Evolutionary conservation across 352 stramenopile species (phyloP).

Genomic region (Phytopythium ostracodes): DNA sequence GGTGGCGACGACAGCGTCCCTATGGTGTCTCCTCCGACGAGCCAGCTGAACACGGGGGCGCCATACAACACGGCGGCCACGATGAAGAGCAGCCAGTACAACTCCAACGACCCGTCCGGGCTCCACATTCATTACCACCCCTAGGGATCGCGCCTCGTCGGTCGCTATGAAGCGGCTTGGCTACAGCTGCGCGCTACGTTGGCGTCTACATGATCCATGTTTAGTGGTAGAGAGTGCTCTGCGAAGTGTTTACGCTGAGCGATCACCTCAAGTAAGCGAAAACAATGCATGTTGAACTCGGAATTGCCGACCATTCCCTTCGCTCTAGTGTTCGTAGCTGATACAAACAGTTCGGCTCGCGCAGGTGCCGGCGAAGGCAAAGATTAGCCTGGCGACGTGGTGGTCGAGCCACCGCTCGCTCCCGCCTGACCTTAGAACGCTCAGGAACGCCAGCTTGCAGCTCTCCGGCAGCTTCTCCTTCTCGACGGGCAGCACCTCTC

Average conservation of each 20-base stretch:
- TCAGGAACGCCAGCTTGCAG: conserved; percentile 23
- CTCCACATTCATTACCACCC: not conserved
- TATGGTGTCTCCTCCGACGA: conserved; percentile 1
- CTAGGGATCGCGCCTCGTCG: not conserved
- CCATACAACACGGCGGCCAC: not conserved
- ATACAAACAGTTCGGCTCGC: conserved; percentile 24
- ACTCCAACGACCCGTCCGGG: not conserved
- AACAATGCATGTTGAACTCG: too few species aligned
- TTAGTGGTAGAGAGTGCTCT: not conserved
- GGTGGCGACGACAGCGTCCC: not conserved
- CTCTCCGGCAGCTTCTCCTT: conserved; percentile 21
- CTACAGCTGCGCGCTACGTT: not conserved
- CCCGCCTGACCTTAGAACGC: conserved; percentile 13
- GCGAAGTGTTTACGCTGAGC: too few species aligned
- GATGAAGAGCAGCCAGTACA: conserved; percentile 6
- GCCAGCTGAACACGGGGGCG: not conserved
- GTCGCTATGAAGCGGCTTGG: too few species aligned
- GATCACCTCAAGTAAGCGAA: too few species aligned
- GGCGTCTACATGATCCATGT: not conserved
- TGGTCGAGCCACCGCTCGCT: conserved; percentile 15
- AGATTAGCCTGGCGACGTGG: conserved; percentile 18
- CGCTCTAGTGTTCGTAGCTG: conserved; percentile 16
- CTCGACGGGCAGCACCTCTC: conserved; percentile 21
- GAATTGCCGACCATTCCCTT: not conserved
- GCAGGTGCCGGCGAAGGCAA: conserved; percentile 19